These are phyloP conservation scores for Nemania diffusa DNA, from an alignment of 2,329 filamentous ascomycete species.

Conservation along the genomic window DNA sequence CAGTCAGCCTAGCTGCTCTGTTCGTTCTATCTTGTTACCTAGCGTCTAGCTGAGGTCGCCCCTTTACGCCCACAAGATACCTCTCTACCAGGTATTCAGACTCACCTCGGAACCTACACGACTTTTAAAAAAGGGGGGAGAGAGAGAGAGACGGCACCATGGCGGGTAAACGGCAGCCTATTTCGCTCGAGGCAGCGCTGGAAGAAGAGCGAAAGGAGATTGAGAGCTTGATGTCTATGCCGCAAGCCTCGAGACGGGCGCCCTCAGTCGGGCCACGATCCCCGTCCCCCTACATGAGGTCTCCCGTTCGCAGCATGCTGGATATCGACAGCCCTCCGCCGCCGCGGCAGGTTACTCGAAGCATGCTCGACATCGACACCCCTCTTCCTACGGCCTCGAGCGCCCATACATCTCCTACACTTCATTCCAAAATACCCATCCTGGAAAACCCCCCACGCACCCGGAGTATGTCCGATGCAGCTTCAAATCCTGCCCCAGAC, in stretches of 20 bases:
- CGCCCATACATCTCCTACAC: slow-evolving; percentile 59
- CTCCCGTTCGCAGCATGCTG: slow-evolving; percentile 73
- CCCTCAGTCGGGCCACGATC: slow-evolving; percentile 58
- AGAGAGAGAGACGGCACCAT: slow-evolving; percentile 39
- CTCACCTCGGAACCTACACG: slow-evolving; percentile 2
- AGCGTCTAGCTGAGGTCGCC: neutral
- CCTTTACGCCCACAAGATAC: neutral
- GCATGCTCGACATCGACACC: slow-evolving; percentile 63
- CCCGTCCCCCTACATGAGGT: slow-evolving; percentile 41
- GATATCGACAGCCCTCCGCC: slow-evolving; percentile 60
- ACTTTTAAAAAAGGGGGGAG: neutral
- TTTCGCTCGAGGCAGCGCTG: slow-evolving; percentile 50
- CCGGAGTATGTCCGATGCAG: slow-evolving; percentile 67
- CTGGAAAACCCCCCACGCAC: slow-evolving; percentile 51
- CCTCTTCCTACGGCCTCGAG: slow-evolving; percentile 54
- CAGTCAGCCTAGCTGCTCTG: neutral
- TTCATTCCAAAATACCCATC: slow-evolving; percentile 51
- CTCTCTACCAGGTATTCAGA: neutral
- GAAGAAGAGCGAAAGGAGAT: slow-evolving; percentile 51
- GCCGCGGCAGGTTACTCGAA: slow-evolving; percentile 56
- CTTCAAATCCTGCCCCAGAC: slow-evolving; percentile 56
- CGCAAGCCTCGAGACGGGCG: slow-evolving; percentile 42
- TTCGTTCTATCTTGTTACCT: neutral
- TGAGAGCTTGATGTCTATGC: slow-evolving; percentile 48
- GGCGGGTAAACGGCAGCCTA: slow-evolving; percentile 43